Evolutionary conservation across 768 basidiomycete species (phyloP), one percentile per base, ranked within the genome.

Genomic region (Termitomyces eurrhizus): DNA sequence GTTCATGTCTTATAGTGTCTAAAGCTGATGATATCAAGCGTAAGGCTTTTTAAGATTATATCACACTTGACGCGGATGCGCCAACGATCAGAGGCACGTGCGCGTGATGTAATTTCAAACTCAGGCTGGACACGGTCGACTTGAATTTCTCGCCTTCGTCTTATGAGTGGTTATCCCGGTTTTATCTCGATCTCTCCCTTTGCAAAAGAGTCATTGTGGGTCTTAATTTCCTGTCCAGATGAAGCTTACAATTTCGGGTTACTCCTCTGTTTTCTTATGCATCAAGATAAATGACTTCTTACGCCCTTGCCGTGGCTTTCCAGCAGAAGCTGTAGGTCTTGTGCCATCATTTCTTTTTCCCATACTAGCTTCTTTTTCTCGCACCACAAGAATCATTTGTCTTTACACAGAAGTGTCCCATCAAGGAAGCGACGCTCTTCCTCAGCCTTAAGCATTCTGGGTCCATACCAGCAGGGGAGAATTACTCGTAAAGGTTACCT

Each of bases 91-190:
- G 13, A 16, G 36, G 35, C 51, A 52, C 51, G 51, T 52, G 51
- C 21, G 13, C 18, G 51, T 13, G 51, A 36, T 35, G 42, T 21
- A 44, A 44, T 35, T 35, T 35, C 9, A 14, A 14, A 39, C 4
- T 21, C 21, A 21, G 21, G 21, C 21, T 21, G 21, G 52, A 54
- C 14, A 26, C 39, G 6, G 5, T 60, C 16, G 58, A 60, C 21
- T 60, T 60, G 18, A 26, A 57, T 16, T 13, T 62, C 57, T 11
- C 59, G 57, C 13, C 29, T 29, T 26, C 57, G 56, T 37, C 11
- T 18, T 4, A 54, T 62, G 53, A 57, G 62, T n/a, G 16, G 21
- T 9, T 62, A 62, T 29, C 62, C 62, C 4, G 56, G 59, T 39
- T 59, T 62, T 54, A 58, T 62, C 35, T 29, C 4, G 29, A 29